phyloP scores from a whole-genome alignment of 306 rosid genomes.

The Corylus heterophylla region DNA sequence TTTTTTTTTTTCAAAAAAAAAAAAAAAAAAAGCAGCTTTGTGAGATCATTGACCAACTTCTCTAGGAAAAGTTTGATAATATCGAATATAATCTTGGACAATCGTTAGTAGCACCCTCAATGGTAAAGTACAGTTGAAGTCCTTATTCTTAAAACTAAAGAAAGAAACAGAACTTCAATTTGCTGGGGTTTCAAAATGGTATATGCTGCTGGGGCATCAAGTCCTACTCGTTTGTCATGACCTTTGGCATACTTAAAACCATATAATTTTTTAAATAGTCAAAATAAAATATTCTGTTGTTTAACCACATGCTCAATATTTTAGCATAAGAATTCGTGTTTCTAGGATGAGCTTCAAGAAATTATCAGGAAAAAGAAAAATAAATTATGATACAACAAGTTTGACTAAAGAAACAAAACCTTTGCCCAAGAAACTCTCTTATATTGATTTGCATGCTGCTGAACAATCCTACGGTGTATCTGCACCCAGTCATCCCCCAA shows the following conservation, averaged over 20 bases:
- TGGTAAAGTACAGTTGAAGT: too few relatives aligned
- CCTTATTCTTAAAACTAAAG: too few relatives aligned
- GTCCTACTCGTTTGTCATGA: background rate
- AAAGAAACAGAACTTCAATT: background rate
- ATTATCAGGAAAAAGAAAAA: background rate
- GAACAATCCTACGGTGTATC: slow-evolving; percentile 93
- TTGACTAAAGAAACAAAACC: slow-evolving; percentile 42
- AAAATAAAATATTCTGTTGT: background rate
- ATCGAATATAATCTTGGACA: too few relatives aligned
- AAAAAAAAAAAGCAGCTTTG: background rate
- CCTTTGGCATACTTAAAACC: background rate
- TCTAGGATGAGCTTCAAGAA: background rate
- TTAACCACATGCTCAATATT: slow-evolving; percentile 7
- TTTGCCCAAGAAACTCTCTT: slow-evolving; percentile 98
- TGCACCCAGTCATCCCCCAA: slow-evolving; percentile 99
- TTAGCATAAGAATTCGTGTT: slow-evolving; percentile 8
- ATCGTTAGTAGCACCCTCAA: too few relatives aligned
- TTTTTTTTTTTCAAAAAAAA: too few relatives aligned
- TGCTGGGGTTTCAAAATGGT: background rate
- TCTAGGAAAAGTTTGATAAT: too few relatives aligned
- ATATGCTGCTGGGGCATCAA: slow-evolving; percentile 15
- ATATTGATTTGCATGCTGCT: slow-evolving; percentile 98
- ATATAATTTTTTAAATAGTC: background rate
- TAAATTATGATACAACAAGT: background rate
- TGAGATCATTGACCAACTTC: background rate